Base-by-base conservation (phyloP, 495 filamentous ascomycete genomes). In the Polyplosphaeria fusca region DNA sequence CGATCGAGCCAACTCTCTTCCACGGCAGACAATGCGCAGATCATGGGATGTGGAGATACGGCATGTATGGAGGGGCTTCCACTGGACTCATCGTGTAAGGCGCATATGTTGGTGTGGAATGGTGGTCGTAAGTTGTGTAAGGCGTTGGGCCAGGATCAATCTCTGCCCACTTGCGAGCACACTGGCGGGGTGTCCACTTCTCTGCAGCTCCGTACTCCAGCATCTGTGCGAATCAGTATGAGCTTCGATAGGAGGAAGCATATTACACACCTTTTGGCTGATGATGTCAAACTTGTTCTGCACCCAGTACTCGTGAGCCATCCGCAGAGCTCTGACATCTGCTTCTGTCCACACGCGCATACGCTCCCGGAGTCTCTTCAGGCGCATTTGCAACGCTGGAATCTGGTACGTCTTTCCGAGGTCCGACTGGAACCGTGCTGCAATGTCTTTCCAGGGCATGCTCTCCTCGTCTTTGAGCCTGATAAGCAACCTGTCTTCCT, bases 301-400 rank as follows among this genome's bases (percentile, higher is more conserved):
- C 18, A 69, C 65, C 73, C 73, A 76, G 61, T 71, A 74, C 47
- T 75, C 73, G 52, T 74, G 67, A 13, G 73, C 73, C 47, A 60
- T 53, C 22, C 62, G 60, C 14, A 76, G 60, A 3, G 73, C 71
- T 19, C 63, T 57, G 47, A 73, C 40, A 77, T 89, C 86, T 49
- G 76, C 74, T 45, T 83, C 79, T 43, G 83, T 82, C 86, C 86
- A 89, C 3, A 79, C 75, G 12, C 81, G 73, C 67, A 81, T 71
- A 47, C 83, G 78, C 66, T 85, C 84, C 38, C 82, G 78, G 35
- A 87, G 74, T 22, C 86, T 75, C 55, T 83, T 79, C 65, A 84
- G 80, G 14, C 86, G 79, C 86, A 89, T 89, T 70, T 89, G 86
- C 42, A 89, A 70, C 3, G 85, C 79, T 2, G 86, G 82, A 48